Base-by-base conservation (phyloP, 176 grass and related monocot genomes). In the Ampelocalamus luodianensis region DNA sequence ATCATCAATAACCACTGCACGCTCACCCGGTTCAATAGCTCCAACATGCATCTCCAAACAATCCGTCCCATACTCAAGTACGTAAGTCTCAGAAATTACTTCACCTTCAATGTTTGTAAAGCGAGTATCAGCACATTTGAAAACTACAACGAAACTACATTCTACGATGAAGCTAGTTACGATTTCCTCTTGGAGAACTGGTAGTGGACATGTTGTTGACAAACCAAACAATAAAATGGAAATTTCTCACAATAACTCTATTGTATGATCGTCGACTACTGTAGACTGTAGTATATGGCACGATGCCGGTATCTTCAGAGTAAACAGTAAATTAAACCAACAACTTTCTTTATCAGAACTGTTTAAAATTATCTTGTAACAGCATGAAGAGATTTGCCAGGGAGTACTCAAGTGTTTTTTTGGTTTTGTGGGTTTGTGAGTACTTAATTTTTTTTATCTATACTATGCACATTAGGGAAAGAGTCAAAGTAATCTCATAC, bases 11-110 rank as follows among this genome's bases (percentile, higher is more conserved):
- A 98, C 79, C 62, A 98, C 82, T 18, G 87, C 88, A 0, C 85
- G 91, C 36, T 98, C 96, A 9, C 86, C 71, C 0, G 67, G 69
- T 64, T 92, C 81, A 70, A 90, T 67, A 80, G 89, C 91, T 69
- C 93, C 96, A 80, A 93, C 80, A 83, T 98, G 96, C 93, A 98
- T 93, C 78, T 98, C 96, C 83, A 98, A 83, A 88, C 93, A 95
- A 78, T 98, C 96, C 27, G 83, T 95, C 8, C 96, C 96, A 39
- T 98, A 98, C 77, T 98, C 96, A 13, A 98, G 91, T 18, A 74
- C 89, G 48, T 98, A 98, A 37, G 65, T 87, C 74, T 98, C 96
- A 68, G 91, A 95, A 86, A 98, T 92, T 46, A 98, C 96, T 80
- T 93, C 96, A 74, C 93, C 96, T 98, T 59, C 63, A 78, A 75